Percentiles rank a stretch among this genome's conserved stretches.
Conservation (phyloP, 345 rosid genomes). For the Gossypium bickii region DNA sequence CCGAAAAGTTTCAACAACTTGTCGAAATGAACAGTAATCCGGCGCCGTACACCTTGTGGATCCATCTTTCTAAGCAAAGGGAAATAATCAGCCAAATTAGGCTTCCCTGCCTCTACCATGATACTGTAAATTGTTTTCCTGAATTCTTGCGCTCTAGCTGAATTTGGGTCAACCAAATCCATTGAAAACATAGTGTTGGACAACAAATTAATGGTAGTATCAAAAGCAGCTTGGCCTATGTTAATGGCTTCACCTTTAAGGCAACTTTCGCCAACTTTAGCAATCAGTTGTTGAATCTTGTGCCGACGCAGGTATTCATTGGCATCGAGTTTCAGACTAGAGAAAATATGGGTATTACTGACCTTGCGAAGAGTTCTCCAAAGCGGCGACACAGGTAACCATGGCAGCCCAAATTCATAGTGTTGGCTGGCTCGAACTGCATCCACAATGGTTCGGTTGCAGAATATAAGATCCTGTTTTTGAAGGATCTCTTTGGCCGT, state of each 20-base stretch:
- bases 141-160: conserved; percentile 18
- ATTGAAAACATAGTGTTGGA: conserved; percentile 41
- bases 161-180: conserved; percentile 34
- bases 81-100: conserved; percentile 40
- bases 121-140: conserved; percentile 26
- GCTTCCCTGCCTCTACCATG: conserved; percentile 38
- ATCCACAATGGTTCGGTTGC: conserved; percentile 29
- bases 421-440: conserved; percentile 32
- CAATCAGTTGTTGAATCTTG: conserved; percentile 27
- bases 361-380: conserved; percentile 45
- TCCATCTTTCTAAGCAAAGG: conserved; percentile 41
- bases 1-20: conserved; percentile 28
- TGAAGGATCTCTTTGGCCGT: conserved; percentile 40
- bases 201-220: conserved; percentile 33
- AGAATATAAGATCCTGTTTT: conserved; percentile 36
- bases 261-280: conserved; percentile 20
- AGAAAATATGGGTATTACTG: conserved; percentile 29
- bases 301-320: conserved; percentile 25
- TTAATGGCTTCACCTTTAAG: conserved; percentile 29
- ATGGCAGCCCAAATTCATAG: conserved; percentile 25
- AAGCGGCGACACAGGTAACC: conserved; percentile 35
- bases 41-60: conserved; percentile 18
- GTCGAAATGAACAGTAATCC: not conserved
- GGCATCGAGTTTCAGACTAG: conserved; percentile 34
- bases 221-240: conserved; percentile 38